Percentiles rank a stretch among this genome's conserved stretches.
Evolutionary conservation across 75 land plant species (phyloP).

Genomic region (Pinus taeda): DNA sequence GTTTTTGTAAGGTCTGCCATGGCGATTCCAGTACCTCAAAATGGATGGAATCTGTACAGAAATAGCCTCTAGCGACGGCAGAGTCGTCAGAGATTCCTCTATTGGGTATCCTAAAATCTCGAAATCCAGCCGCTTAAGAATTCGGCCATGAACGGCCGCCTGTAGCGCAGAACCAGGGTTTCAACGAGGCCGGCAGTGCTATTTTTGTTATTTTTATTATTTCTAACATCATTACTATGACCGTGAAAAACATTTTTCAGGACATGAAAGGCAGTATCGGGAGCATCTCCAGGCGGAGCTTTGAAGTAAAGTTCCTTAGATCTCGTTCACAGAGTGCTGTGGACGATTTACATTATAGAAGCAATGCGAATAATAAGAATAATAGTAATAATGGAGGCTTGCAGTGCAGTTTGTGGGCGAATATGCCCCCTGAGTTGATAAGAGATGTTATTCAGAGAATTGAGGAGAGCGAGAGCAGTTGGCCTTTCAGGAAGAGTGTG

Average conservation of each 20-base stretch:
- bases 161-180: neutral
- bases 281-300: neutral
- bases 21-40: neutral
- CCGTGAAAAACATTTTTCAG: conserved; percentile 6
- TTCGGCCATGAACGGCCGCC: neutral
- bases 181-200: neutral
- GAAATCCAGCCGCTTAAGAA: neutral
- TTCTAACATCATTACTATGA: neutral
- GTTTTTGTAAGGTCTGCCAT: neutral
- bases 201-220: neutral
- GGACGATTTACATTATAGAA: neutral
- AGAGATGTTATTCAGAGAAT: conserved; percentile 64
- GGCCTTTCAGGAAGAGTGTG: conserved; percentile 73
- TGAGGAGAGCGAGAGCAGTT: conserved; percentile 53
- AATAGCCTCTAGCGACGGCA: neutral
- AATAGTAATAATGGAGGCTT: neutral
- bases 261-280: neutral
- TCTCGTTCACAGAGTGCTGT: conserved; percentile 1
- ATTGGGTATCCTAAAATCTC: neutral
- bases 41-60: neutral
- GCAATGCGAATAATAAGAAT: neutral
- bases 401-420: conserved; percentile 68
- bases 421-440: conserved; percentile 77
- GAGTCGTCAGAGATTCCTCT: neutral
- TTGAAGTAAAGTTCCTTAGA: neutral